Percentiles rank a stretch among this genome's conserved stretches.
Evolutionary conservation across 1,139 yeast species (phyloP).

Genomic region (Candida albicans): DNA sequence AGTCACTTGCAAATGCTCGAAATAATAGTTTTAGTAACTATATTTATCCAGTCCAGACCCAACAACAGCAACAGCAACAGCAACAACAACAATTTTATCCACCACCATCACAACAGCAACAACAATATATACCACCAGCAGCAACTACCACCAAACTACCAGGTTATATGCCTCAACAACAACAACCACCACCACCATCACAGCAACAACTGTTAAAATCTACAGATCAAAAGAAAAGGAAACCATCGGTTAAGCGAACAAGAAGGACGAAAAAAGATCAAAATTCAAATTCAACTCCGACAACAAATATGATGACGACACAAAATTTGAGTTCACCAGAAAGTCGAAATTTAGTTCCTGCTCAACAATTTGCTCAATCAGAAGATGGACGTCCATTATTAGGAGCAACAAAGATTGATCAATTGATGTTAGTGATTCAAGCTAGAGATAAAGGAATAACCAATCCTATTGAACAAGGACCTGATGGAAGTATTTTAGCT

Average conservation of each 20-base stretch:
- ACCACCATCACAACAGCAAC: slow-evolving; percentile 10
- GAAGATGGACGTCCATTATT: slow-evolving; percentile 68
- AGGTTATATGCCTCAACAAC: background rate
- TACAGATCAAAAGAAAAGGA: slow-evolving; percentile 6
- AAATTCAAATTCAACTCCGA: slow-evolving; percentile 1
- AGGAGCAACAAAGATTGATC: slow-evolving; percentile 89
- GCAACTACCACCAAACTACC: background rate
- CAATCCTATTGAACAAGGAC: slow-evolving; percentile 58
- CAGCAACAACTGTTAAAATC: slow-evolving; percentile 2
- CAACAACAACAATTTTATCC: slow-evolving; percentile 8
- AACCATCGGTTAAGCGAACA: slow-evolving; percentile 1
- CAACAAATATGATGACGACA: slow-evolving; percentile 1
- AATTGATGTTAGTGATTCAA: slow-evolving; percentile 84
- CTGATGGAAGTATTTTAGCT: slow-evolving; percentile 55
- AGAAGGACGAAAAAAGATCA: slow-evolving; percentile 3
- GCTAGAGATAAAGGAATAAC: slow-evolving; percentile 77
- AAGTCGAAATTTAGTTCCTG: slow-evolving; percentile 34
- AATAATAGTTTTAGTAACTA: slow-evolving; percentile 14
- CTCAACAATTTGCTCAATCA: slow-evolving; percentile 44
- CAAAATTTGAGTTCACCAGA: slow-evolving; percentile 8
- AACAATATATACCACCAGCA: slow-evolving; percentile 7
- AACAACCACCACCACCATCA: slow-evolving; percentile 1
- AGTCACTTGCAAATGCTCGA: slow-evolving; percentile 11
- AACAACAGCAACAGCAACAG: slow-evolving; percentile 7
- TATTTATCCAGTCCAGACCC: slow-evolving; percentile 12